Base-by-base conservation (phyloP, 306 rosid species). In the Luffa aegyptiaca region DNA sequence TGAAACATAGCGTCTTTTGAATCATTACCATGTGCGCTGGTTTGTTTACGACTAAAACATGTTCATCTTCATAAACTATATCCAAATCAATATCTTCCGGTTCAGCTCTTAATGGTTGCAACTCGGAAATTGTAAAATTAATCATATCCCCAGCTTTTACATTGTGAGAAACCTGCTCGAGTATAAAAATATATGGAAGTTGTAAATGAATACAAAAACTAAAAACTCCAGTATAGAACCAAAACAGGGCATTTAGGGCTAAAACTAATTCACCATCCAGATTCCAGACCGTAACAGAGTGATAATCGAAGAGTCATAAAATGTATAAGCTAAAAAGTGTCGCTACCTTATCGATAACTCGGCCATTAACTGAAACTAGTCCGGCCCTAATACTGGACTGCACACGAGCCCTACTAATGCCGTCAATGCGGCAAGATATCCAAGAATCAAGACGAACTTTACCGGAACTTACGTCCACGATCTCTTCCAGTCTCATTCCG, bases 321-420 rank as follows among this genome's bases (percentile, higher is more conserved):
- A 5, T 10, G 66, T 0, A 58, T 8, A 31, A 76, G 37, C 55
- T 35, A 36, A 17, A 61, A 61, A 75, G 42, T 3, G 31, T 12
- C 14, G 49, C 41, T 78, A 88, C 97, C 97, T 89, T 93, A 83
- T 91, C 93, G 72, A 91, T 86, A n/a, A 88, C 80, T 36, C 88
- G 89, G 62, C 92, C 97, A 80, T 93, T 93, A 64, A 93, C 90
- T 71, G 75, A 83, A 81, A 91, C 97, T 58, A 88, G 92, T 36
- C 96, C 96, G 0, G 89, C 85, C 65, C 88, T 86, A 56, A 93
- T 93, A 72, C 96, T 93, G 6, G 94, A 91, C 75, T 93, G 97
- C 35, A 93, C 97, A 8, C 97, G 93, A 81, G 94, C 97, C 10
- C 97, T 86, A 69, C 97, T 92, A 70, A 92, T 90, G 18, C 97